These are phyloP conservation scores for Rhinocladiella similis DNA, from an alignment of 2,329 filamentous ascomycete genomes.

Conservation along the genomic window DNA sequence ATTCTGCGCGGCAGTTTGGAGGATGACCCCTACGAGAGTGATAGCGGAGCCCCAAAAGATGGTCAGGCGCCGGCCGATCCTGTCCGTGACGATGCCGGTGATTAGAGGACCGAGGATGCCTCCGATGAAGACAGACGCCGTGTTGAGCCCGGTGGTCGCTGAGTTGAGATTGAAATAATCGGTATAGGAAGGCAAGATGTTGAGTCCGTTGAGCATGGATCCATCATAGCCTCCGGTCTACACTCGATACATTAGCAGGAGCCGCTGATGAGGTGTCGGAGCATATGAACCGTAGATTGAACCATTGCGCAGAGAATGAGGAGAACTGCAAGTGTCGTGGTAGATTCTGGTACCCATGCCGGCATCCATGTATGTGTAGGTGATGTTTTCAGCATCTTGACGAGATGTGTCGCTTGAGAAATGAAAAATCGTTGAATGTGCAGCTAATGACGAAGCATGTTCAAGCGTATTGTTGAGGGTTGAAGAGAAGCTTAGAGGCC, in stretches of 20 bases:
- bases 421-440: background rate
- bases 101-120: constrained; percentile 1
- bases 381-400: constrained; percentile 38
- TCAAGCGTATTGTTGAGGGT: background rate
- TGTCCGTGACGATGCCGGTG: background rate
- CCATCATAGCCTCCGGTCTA: constrained; percentile 31
- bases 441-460: background rate
- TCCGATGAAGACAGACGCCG: constrained; percentile 8
- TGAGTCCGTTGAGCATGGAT: constrained; percentile 13
- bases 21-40: background rate
- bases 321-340: constrained; percentile 40
- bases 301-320: constrained; percentile 48
- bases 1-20: constrained; percentile 17
- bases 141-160: constrained; percentile 14
- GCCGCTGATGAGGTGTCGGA: background rate
- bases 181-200: constrained; percentile 16
- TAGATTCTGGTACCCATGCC: constrained; percentile 49
- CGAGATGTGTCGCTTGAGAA: background rate
- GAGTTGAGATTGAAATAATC: constrained; percentile 15
- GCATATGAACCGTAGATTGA: constrained; percentile 40
- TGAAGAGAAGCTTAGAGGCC: background rate
- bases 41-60: background rate
- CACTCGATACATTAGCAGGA: background rate
- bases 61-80: background rate
- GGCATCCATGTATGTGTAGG: constrained; percentile 50